Percentiles rank a stretch among this genome's conserved stretches.
Evolutionary conservation across 495 filamentous ascomycete species (phyloP).

Genomic region (Xylaria grammica): DNA sequence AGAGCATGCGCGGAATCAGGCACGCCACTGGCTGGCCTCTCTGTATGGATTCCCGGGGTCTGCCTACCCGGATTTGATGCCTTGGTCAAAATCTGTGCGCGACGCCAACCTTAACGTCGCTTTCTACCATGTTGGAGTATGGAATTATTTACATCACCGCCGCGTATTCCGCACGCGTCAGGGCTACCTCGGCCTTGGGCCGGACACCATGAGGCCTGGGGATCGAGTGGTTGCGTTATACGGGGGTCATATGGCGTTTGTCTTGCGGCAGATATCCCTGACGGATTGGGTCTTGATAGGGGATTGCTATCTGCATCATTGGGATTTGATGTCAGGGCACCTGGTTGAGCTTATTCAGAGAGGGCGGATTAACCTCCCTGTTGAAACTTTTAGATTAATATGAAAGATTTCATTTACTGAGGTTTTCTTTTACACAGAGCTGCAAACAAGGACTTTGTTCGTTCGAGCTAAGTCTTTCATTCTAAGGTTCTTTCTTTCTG

Average conservation of each 20-base stretch:
- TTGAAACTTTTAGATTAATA: constrained; percentile 11
- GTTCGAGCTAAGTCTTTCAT: too few species aligned
- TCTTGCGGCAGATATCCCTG: background rate
- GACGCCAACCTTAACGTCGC: background rate
- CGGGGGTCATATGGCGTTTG: constrained; percentile 3
- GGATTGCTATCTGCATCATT: constrained; percentile 13
- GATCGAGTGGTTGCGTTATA: background rate
- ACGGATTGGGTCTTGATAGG: constrained; percentile 10
- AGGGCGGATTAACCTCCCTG: background rate
- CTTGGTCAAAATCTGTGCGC: background rate
- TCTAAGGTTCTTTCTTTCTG: too few species aligned
- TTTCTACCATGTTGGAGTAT: constrained; percentile 6
- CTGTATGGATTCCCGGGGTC: background rate
- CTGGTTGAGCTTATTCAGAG: background rate
- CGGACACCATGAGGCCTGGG: background rate
- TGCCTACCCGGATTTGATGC: constrained; percentile 11
- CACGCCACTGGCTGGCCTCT: constrained; percentile 14
- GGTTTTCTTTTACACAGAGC: too few species aligned
- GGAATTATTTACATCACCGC: constrained; percentile 5
- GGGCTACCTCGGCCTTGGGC: constrained; percentile 11
- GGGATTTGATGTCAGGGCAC: constrained; percentile 10
- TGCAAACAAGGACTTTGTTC: background rate
- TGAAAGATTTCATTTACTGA: background rate
- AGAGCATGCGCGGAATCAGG: constrained; percentile 11
- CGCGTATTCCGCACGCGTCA: constrained; percentile 3